Base-by-base conservation (phyloP, 2,329 filamentous ascomycete genomes). In the Colletotrichum gloeosporioides region DNA sequence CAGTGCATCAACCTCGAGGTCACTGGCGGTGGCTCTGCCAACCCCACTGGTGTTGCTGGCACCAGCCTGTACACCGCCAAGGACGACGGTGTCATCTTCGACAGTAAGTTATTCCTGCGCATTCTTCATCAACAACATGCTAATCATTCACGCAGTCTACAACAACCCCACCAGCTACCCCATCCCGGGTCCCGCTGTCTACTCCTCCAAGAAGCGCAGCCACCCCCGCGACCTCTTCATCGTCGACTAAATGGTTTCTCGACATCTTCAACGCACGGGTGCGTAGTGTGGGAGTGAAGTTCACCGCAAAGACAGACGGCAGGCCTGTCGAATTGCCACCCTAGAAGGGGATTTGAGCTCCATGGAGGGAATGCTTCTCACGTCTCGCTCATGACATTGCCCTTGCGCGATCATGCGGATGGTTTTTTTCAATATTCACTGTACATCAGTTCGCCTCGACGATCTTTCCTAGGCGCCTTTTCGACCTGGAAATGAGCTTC, bases 1-100 rank as follows among this genome's bases (percentile, higher is more conserved):
- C 87, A 89, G 84, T 90, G 89, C 79, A 83, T 89, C 77, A 89
- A 89, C 79, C 81, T 89, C 67, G 82, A 87, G 79, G 85, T 90
- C 69, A 85, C 84, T 64, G 88, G 88, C 49, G 80, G 82, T 53
- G 85, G 85, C 39, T 79, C 81, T 3, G 77, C 77, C 32, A 77
- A 78, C n/a, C 79, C 83, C 18, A 44, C 67, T 2, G 81, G 79
- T n/a, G 80, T 83, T 61, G 81, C 81, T 49, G 84, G 83, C 16
- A 85, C 83, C 22, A 81, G 80, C 49, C 82, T 85, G 70, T 87
- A 87, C 80, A 83, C 79, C 8, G 75, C 81, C 22, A 70, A 77
- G 4, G 84, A 86, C 69, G 79, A 82, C n/a, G 84, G 83, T 27
- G 82, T 85, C 69, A 80, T 81, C 18, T 85, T 84, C 78, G 83